These are phyloP conservation scores for Tylopilus vinaceipallidus DNA, from an alignment of 768 basidiomycete genomes.

Conservation along the genomic window DNA sequence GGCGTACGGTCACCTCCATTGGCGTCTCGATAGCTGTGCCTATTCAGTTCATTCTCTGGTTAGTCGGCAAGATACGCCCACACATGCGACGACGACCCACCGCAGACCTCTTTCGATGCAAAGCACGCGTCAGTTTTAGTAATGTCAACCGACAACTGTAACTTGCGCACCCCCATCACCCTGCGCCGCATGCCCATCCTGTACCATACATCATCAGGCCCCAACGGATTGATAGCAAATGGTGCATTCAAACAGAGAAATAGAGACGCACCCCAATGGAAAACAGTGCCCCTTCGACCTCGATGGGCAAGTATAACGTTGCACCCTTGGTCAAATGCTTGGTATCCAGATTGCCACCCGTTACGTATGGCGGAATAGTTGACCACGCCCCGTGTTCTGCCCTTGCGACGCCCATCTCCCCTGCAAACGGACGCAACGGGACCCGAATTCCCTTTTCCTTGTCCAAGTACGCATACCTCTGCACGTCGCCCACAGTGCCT, in stretches of 20 bases:
- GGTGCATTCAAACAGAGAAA: neutral
- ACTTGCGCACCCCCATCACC: constrained; percentile 55
- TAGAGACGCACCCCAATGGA: constrained; percentile 47
- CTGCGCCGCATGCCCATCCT: constrained; percentile 69
- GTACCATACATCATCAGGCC: too few relatives aligned
- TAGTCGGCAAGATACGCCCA: neutral
- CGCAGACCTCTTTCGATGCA: constrained; percentile 50
- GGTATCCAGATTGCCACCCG: constrained; percentile 63
- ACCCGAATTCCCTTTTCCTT: constrained; percentile 46
- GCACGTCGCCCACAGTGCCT: constrained; percentile 22
- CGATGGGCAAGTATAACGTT: constrained; percentile 56
- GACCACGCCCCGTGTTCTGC: constrained; percentile 50
- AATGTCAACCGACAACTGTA: neutral
- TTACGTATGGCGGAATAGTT: constrained; percentile 61
- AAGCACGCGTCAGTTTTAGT: neutral
- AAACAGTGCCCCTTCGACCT: constrained; percentile 59
- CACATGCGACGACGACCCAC: constrained; percentile 34
- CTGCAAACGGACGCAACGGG: constrained; percentile 56
- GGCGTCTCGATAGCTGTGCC: constrained; percentile 67
- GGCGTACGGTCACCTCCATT: constrained; percentile 51
- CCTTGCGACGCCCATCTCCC: constrained; percentile 63
- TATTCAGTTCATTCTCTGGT: constrained; percentile 11
- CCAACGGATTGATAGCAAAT: too few relatives aligned
- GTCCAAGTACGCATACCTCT: constrained; percentile 48
- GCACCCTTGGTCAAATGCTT: constrained; percentile 53